Conservation (phyloP, 352 stramenopile genomes). For the Globisporangium lucens region DNA sequence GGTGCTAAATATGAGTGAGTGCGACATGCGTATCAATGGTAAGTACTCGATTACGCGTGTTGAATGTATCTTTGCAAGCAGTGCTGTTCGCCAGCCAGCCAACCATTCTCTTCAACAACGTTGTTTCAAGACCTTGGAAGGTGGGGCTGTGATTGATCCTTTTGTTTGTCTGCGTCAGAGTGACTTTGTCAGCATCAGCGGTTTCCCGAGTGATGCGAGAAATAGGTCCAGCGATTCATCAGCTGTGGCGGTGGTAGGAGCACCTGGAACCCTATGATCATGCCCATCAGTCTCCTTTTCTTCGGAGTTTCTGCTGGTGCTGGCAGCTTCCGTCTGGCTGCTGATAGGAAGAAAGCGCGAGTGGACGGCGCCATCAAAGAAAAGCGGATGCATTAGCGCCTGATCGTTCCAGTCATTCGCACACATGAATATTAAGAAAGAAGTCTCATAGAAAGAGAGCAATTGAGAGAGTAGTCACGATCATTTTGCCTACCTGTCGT, state of each 20-base stretch:
- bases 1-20: neutral
- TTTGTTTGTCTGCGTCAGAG: neutral
- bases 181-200: conserved; percentile 16
- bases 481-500: conserved; percentile 26
- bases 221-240: conserved; percentile 22
- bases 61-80: neutral
- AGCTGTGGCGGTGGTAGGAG: neutral
- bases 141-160: neutral
- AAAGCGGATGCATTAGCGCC: conserved; percentile 44
- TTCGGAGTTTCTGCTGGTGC: neutral
- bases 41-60: neutral
- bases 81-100: no score
- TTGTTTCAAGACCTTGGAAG: neutral
- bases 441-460: neutral
- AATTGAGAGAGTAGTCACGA: neutral
- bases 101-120: neutral
- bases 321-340: neutral
- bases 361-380: conserved; percentile 32
- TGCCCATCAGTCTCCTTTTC: neutral
- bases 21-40: neutral
- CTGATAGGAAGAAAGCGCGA: conserved; percentile 19
- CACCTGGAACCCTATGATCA: neutral
- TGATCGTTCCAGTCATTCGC: conserved; percentile 5
- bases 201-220: conserved; percentile 32
- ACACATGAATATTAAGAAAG: neutral